Evolutionary conservation across 345 rosid genomes (phyloP).

Genomic region (Sisymbrium altissimum): DNA sequence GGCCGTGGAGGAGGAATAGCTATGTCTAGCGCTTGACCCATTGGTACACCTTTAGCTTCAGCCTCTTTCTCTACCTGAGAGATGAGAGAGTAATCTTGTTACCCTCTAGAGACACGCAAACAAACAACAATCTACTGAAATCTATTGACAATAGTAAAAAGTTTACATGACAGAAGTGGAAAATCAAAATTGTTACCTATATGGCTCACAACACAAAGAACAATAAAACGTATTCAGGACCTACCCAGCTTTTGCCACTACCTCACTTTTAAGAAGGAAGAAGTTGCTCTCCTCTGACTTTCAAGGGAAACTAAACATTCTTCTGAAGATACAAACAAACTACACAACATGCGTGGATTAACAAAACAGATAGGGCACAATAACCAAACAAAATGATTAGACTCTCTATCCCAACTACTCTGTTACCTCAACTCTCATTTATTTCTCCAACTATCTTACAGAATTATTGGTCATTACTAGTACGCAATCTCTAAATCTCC

Average conservation of each 20-base stretch:
- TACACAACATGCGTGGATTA: background rate
- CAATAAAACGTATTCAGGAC: slow-evolving; percentile 2
- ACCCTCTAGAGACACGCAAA: no score
- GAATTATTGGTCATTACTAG: background rate
- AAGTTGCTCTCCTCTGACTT: background rate
- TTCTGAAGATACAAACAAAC: background rate
- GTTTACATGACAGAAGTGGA: background rate
- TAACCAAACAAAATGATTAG: no score
- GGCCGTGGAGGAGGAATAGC: slow-evolving; percentile 98
- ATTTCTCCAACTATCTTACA: background rate
- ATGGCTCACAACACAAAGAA: slow-evolving; percentile 43
- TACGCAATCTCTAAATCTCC: background rate
- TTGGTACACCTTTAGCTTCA: slow-evolving; percentile 66
- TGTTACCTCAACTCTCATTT: background rate
- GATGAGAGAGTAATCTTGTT: background rate
- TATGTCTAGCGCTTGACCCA: slow-evolving; percentile 72
- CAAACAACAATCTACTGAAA: no score
- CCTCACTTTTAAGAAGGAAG: background rate
- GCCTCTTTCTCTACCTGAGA: slow-evolving; percentile 97
- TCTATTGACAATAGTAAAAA: background rate
- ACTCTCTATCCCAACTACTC: background rate
- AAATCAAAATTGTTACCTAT: slow-evolving; percentile 3
- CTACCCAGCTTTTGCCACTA: background rate
- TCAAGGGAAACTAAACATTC: slow-evolving; percentile 1
- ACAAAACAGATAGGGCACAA: background rate